Conservation (phyloP, 441 rosid genomes). For the Adansonia rubrostipa region DNA sequence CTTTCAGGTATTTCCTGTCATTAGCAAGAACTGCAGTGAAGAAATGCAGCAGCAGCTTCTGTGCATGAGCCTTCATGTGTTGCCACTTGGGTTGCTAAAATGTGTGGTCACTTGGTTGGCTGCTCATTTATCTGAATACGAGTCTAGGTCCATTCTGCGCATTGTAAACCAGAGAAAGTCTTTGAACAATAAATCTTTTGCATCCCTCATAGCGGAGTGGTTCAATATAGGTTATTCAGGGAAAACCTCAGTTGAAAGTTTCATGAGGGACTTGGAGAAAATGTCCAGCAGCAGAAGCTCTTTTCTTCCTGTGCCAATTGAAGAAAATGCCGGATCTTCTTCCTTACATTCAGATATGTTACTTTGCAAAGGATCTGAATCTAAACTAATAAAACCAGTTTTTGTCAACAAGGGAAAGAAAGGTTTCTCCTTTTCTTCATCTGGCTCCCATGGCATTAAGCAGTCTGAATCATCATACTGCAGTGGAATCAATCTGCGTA, state of each 20-base stretch:
- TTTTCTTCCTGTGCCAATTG: slow-evolving; percentile 38
- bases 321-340: slow-evolving; percentile 45
- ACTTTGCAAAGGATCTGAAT: slow-evolving; percentile 33
- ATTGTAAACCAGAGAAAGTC: slow-evolving; percentile 44
- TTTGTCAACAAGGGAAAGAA: slow-evolving; percentile 37
- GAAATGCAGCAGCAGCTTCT: slow-evolving; percentile 67
- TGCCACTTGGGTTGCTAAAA: slow-evolving; percentile 79
- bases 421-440: slow-evolving; percentile 32
- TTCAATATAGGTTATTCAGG: slow-evolving; percentile 61
- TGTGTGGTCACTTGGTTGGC: slow-evolving; percentile 76
- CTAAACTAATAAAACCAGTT: slow-evolving; percentile 29
- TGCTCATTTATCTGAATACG: slow-evolving; percentile 62
- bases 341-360: slow-evolving; percentile 33
- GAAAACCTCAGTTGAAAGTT: slow-evolving; percentile 54
- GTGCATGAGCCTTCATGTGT: slow-evolving; percentile 58
- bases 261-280: slow-evolving; percentile 52
- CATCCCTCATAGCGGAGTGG: slow-evolving; percentile 66
- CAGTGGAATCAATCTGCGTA: slow-evolving; percentile 52
- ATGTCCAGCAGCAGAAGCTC: slow-evolving; percentile 52
- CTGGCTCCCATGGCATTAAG: slow-evolving; percentile 34
- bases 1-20: slow-evolving; percentile 62
- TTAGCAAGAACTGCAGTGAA: slow-evolving; percentile 51
- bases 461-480: slow-evolving; percentile 49
- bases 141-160: slow-evolving; percentile 54
- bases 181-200: slow-evolving; percentile 45